These are phyloP conservation scores for Stromatinia cepivora DNA, from an alignment of 2,329 filamentous ascomycete species.

Conservation along the genomic window DNA sequence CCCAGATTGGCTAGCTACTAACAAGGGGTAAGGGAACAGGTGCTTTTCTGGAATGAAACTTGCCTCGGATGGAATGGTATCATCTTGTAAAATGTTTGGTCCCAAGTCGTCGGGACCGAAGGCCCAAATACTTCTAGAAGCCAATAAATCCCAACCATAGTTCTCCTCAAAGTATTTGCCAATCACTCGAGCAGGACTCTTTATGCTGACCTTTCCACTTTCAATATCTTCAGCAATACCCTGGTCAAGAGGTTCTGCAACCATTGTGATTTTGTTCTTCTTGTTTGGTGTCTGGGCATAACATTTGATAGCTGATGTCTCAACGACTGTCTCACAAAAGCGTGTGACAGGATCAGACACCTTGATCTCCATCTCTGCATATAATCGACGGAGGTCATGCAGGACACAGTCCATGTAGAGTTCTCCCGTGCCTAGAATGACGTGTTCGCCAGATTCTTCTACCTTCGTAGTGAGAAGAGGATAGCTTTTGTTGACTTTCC, in stretches of 20 bases:
- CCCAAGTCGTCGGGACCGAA: slow-evolving; percentile 95
- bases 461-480: slow-evolving; percentile 95
- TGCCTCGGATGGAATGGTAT: slow-evolving; percentile 86
- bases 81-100: slow-evolving; percentile 94
- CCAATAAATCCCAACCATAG: slow-evolving; percentile 94
- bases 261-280: slow-evolving; percentile 99
- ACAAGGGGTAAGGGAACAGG: slow-evolving; percentile 4
- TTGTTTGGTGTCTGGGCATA: slow-evolving; percentile 98
- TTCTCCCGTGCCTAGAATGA: slow-evolving; percentile 92
- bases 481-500: slow-evolving; percentile 98
- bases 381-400: slow-evolving; percentile 88
- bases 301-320: slow-evolving; percentile 96
- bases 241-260: slow-evolving; percentile 91
- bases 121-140: slow-evolving; percentile 94
- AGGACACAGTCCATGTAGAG: slow-evolving; percentile 99
- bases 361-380: slow-evolving; percentile 99
- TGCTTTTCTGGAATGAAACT: slow-evolving; percentile 38
- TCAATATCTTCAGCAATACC: slow-evolving; percentile 96
- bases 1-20: not conserved
- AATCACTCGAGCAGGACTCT: slow-evolving; percentile 87
- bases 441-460: slow-evolving; percentile 95
- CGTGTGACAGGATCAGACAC: slow-evolving; percentile 96
- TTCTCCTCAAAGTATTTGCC: slow-evolving; percentile 97
- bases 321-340: slow-evolving; percentile 97
- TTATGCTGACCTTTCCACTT: slow-evolving; percentile 83